A percentile compares a stretch with the other conserved stretches of the same genome.
phyloP scores from a whole-genome alignment of 2,329 filamentous ascomycete genomes.

The Clonostachys rosea region DNA sequence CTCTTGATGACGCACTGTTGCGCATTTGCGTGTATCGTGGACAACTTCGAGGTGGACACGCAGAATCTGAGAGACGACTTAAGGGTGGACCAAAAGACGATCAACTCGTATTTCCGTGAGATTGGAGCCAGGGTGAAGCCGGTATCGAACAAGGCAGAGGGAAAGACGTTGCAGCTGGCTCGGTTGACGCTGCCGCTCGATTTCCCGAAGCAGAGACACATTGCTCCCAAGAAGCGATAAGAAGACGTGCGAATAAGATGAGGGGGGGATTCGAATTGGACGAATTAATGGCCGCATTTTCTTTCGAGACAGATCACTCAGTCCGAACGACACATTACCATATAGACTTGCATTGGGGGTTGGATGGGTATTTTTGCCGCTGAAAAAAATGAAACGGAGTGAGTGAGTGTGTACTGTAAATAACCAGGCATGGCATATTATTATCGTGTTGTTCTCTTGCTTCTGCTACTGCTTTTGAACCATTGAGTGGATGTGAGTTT shows the following conservation, averaged over 20 bases:
- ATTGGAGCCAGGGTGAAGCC: conserved; percentile 66
- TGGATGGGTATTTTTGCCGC: too few species aligned
- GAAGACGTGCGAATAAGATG: background rate
- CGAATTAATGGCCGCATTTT: too few species aligned
- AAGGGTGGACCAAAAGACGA: conserved; percentile 64
- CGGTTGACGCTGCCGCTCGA: conserved; percentile 72
- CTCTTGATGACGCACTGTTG: conserved; percentile 70
- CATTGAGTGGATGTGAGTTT: too few species aligned
- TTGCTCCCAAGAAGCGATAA: conserved; percentile 11
- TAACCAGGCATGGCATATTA: too few species aligned
- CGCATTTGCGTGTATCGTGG: conserved; percentile 65
- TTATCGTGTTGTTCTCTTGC: too few species aligned
- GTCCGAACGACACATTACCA: too few species aligned
- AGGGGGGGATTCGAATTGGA: background rate
- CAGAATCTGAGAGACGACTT: conserved; percentile 68
- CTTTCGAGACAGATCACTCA: too few species aligned
- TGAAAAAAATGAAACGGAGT: too few species aligned
- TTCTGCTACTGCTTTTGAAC: too few species aligned
- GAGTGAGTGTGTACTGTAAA: too few species aligned
- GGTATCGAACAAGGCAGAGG: conserved; percentile 57
- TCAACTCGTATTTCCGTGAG: conserved; percentile 69
- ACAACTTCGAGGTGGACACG: conserved; percentile 70
- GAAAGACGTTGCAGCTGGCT: conserved; percentile 53
- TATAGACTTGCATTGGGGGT: too few species aligned
- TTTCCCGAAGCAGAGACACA: conserved; percentile 63